Conservation (phyloP, 2,329 filamentous ascomycete species). For the Epichloe coenophiala region DNA sequence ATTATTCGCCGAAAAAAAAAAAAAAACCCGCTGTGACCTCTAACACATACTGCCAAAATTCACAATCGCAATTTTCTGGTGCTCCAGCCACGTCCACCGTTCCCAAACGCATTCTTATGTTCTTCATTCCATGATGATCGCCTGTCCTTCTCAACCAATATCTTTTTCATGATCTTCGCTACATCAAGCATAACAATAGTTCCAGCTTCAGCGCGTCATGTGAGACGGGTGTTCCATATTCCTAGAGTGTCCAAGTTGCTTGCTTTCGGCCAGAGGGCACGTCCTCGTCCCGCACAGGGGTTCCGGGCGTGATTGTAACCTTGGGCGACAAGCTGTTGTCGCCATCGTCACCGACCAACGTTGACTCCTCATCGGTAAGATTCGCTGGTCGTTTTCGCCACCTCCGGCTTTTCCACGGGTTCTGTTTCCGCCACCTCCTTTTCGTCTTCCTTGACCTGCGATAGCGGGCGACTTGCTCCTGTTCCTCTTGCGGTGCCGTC, state of each 20-base stretch:
- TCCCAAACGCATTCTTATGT: neutral
- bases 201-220: constrained; percentile 18
- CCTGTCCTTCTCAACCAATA: neutral
- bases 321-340: constrained; percentile 3
- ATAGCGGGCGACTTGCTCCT: constrained; percentile 15
- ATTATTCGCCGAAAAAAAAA: neutral
- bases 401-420: constrained; percentile 14
- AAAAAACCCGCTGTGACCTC: neutral
- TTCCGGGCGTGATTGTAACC: constrained; percentile 19
- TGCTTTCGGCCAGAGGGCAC: constrained; percentile 21
- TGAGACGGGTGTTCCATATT: constrained; percentile 21
- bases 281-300: constrained; percentile 25
- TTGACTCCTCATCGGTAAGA: constrained; percentile 2
- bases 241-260: constrained; percentile 29
- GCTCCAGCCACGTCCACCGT: neutral
- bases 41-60: neutral
- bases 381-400: neutral
- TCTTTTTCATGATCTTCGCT: neutral
- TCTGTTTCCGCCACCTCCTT: constrained; percentile 20
- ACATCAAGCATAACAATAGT: neutral
- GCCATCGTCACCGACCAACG: constrained; percentile 2
- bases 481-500: constrained; percentile 8
- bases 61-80: neutral
- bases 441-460: constrained; percentile 25
- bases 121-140: neutral